Conservation (phyloP, 306 rosid species). For the Trichosanthes cucumerina region DNA sequence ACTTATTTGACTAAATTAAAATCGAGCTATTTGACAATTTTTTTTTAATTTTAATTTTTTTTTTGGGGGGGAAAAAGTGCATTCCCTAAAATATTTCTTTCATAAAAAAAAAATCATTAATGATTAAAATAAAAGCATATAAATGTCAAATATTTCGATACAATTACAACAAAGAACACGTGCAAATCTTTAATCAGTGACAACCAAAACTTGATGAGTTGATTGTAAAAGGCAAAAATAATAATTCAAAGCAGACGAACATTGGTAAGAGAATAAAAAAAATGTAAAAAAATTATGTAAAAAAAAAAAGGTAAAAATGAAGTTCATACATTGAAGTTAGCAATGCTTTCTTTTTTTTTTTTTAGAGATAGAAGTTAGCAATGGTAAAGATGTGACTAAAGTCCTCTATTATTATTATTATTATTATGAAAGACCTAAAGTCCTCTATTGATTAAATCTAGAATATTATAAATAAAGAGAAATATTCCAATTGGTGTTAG, state of each 20-base stretch:
- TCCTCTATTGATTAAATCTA: not conserved
- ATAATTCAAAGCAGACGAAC: not conserved
- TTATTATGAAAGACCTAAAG: no score
- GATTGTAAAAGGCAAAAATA: not conserved
- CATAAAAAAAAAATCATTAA: not conserved
- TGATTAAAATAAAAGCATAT: not conserved
- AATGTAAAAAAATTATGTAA: not conserved
- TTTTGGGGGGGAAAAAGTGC: no score
- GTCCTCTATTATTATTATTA: no score
- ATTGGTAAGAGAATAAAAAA: not conserved
- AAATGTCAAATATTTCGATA: not conserved
- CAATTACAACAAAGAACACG: conserved; percentile 14
- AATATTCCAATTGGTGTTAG: no score
- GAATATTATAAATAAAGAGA: not conserved
- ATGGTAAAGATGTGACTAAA: no score
- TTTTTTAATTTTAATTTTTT: no score
- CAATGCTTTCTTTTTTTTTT: no score
- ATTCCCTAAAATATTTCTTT: no score
- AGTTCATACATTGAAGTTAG: no score
- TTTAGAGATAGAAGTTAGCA: no score
- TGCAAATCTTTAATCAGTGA: conserved; percentile 16
- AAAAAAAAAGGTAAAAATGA: not conserved
- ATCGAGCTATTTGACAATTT: not conserved
- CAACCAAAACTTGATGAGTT: conserved; percentile 12
- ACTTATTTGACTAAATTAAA: not conserved